These are phyloP conservation scores for Moricandia arvensis DNA, from an alignment of 345 rosid species.

Conservation along the genomic window DNA sequence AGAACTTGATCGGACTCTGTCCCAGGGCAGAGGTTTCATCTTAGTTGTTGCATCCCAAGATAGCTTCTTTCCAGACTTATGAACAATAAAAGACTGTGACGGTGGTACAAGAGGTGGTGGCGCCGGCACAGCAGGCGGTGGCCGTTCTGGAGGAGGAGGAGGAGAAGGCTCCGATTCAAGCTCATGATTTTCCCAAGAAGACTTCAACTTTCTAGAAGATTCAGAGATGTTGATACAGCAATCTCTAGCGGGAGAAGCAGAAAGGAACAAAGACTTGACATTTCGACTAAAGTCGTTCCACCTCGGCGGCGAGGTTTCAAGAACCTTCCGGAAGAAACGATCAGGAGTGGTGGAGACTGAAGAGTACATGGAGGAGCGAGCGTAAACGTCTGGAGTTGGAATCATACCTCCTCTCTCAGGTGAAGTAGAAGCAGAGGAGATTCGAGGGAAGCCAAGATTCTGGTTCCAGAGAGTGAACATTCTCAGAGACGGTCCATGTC, in stretches of 20 bases:
- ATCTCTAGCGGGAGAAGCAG: slow-evolving; percentile 37
- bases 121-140: slow-evolving; percentile 42
- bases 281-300: slow-evolving; percentile 37
- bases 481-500: slow-evolving; percentile 35
- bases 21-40: slow-evolving; percentile 94
- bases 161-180: slow-evolving; percentile 25
- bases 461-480: slow-evolving; percentile 36
- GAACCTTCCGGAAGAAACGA: slow-evolving; percentile 30
- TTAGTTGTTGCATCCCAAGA: slow-evolving; percentile 53
- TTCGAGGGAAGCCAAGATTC: slow-evolving; percentile 26
- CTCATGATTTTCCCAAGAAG: slow-evolving; percentile 37
- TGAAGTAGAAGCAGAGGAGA: slow-evolving; percentile 53
- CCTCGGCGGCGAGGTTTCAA: slow-evolving; percentile 32
- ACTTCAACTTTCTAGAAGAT: slow-evolving; percentile 30
- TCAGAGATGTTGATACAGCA: slow-evolving; percentile 35
- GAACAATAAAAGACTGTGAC: slow-evolving; percentile 64
- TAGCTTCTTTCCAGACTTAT: slow-evolving; percentile 37
- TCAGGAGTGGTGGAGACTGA: slow-evolving; percentile 45
- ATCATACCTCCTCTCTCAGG: slow-evolving; percentile 46
- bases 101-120: slow-evolving; percentile 66
- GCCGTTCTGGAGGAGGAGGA: slow-evolving; percentile 40
- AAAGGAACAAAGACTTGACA: slow-evolving; percentile 39
- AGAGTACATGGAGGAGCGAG: slow-evolving; percentile 41
- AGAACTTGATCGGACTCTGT: slow-evolving; percentile 84
- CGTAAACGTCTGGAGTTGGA: slow-evolving; percentile 29